Evolutionary conservation across 2,329 filamentous ascomycete genomes (phyloP), one percentile per base, ranked within the genome.

Genomic region (Neopestalotiopsis sp.): DNA sequence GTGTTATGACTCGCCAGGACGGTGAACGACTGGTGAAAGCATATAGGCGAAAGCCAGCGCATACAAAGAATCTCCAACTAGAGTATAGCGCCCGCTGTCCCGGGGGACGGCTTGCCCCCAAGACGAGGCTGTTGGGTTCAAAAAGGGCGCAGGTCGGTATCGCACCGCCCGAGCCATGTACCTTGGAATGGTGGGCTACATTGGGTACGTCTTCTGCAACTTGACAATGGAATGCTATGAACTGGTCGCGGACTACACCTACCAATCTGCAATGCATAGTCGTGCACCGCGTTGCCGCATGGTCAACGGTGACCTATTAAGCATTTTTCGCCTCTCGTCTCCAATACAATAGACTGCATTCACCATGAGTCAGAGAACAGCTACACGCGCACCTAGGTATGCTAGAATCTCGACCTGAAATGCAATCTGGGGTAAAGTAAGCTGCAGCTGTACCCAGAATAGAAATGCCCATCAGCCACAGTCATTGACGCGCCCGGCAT

Each of bases 121-220:
- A 64, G 34, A 12, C 40, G 40, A 64, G 40, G 42, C 61, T 32
- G 61, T 64, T 64, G 61, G 61, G 61, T 64, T 32, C 24, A 17
- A 64, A 49, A 32, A 49, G 30, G 28, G 59, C 38, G 61, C 38
- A 49, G 20, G 34, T 38, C 30, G 30, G 61, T 64, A 53, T 64
- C 59, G 61, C 34, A 20, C 34, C 12, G n/a, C 20, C 40, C 61
- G 14, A 17, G 40, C n/a, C 20, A 45, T 64, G 61, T 64, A 64
- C 61, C 61, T 49, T 17, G 38, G 45, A 53, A 6, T 45, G 61
- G 61, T 45, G 61, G 61, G 61, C 32, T 64, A 64, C 61, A 28
- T 64, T 32, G 24, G 61, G 40, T 64, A 64, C 61, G 38, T 20
- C 20, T 10, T 2, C n/a, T 17, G n/a, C 12, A 20, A 64, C 20